Conservation (phyloP, 768 basidiomycete species). For the Kwoniella heveanensis region DNA sequence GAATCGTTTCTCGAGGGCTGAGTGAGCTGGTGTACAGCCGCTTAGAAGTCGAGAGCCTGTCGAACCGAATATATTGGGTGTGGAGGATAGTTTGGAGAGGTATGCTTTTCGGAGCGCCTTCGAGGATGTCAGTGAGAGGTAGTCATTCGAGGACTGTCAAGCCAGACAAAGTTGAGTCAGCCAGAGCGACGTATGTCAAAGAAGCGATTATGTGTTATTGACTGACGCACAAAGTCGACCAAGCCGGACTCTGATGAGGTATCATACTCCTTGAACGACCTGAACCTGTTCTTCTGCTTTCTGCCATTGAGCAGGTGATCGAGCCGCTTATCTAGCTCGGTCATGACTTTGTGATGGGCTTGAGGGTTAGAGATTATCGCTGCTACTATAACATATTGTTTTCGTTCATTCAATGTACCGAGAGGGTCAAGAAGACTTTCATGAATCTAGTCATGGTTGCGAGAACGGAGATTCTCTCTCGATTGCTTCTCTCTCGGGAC, state of each 20-base stretch:
- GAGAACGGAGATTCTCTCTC: no score
- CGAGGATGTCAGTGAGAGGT: constrained; percentile 76
- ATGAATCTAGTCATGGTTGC: no score
- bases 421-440: no score
- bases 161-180: neutral
- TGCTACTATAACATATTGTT: no score
- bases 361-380: no score
- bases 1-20: constrained; percentile 70
- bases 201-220: no score
- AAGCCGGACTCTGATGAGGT: constrained; percentile 18
- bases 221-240: constrained; percentile 53
- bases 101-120: constrained; percentile 64
- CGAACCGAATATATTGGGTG: constrained; percentile 73
- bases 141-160: constrained; percentile 76
- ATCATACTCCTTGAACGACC: constrained; percentile 44
- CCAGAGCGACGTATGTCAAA: neutral
- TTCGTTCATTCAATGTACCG: no score
- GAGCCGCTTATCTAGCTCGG: constrained; percentile 38
- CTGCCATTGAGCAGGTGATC: constrained; percentile 33
- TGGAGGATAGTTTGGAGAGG: constrained; percentile 61
- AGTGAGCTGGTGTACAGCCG: constrained; percentile 68
- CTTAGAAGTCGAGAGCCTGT: constrained; percentile 85
- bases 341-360: neutral
- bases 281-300: constrained; percentile 42
- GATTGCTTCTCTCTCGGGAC: no score